Base-by-base conservation (phyloP, 495 filamentous ascomycete species). In the Hypoxylon trugodes region DNA sequence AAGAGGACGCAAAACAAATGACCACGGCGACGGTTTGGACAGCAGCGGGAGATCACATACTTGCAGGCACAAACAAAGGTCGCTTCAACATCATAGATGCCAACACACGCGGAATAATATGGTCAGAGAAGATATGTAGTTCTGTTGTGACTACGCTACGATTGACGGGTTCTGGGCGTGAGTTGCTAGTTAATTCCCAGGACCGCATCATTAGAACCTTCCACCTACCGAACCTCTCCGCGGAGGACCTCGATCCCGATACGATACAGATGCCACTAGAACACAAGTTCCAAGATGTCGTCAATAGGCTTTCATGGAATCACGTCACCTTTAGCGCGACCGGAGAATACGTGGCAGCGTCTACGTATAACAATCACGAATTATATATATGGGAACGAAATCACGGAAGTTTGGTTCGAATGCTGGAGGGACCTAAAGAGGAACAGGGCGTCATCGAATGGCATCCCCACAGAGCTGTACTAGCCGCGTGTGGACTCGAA, bases 341-440 rank as follows among this genome's bases (percentile, higher is more conserved):
- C 0, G 94, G 95, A 28, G 95, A 98, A 72, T 93, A 93, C 68
- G 89, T 98, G 35, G 90, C 90, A 6, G 96, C 96, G 13, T 93
- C 90, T 19, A 97, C 95, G 1, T 96, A 89, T 73, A 97, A 96
- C 81, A 98, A 97, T 71, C 91, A 96, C 52, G 94, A 98, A 71
- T 90, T 99, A 59, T 98, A 98, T 75, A 91, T 99, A 40, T 99
- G 95, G 95, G 95, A 99, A 77, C 86, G 95, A 43, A 89, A 87
- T 46, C 89, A 92, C 70, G 95, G 94, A n/a, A 94, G 90, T 61
- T 77, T 99, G 15, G 93, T 96, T 42, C 94, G 96, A 74, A 98
- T 99, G 77, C 80, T 98, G 13, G 95, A 99, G 72, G 93, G 93
- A 0, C 91, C 94, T 6, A 92, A 92, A 58, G 95, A 99, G 74